Evolutionary conservation across 495 filamentous ascomycete species (phyloP).

Genomic region (Hyaloscypha bicolor): DNA sequence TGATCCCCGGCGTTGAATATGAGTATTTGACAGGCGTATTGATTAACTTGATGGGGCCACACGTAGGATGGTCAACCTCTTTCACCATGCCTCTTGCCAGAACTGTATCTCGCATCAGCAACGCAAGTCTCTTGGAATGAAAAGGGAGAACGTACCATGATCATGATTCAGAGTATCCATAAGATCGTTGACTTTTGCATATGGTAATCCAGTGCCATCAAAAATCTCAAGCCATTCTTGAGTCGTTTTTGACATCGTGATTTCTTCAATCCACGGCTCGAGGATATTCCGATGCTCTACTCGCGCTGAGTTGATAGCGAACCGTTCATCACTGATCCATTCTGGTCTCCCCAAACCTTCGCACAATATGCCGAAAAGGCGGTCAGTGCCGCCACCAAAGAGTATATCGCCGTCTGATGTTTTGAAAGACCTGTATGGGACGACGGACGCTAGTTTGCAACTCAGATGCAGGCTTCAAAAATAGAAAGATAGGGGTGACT

Average conservation of each 20-base stretch:
- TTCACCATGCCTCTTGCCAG: constrained; percentile 84
- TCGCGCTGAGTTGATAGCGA: constrained; percentile 76
- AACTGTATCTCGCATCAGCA: constrained; percentile 42
- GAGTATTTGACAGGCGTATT: constrained; percentile 92
- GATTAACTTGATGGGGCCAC: constrained; percentile 84
- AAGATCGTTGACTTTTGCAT: constrained; percentile 93
- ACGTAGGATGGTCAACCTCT: constrained; percentile 80
- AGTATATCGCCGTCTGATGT: constrained; percentile 90
- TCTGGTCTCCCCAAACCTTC: constrained; percentile 75
- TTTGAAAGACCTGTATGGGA: constrained; percentile 89
- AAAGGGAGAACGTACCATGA: constrained; percentile 46
- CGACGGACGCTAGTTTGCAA: constrained; percentile 72
- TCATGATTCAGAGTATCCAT: constrained; percentile 80
- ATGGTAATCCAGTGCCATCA: constrained; percentile 90
- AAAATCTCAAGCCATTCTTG: constrained; percentile 87
- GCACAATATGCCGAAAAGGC: constrained; percentile 84
- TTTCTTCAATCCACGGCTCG: constrained; percentile 73
- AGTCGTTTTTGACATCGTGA: constrained; percentile 78
- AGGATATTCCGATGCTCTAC: constrained; percentile 77
- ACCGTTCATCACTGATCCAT: constrained; percentile 79
- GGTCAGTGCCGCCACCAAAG: constrained; percentile 91
- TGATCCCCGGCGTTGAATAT: constrained; percentile 68
- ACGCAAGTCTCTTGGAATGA: neutral
- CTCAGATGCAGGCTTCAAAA: neutral
- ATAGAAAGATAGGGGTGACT: constrained; percentile 34